These are phyloP conservation scores for Rosa chinensis DNA, from an alignment of 306 rosid genomes.

Conservation along the genomic window DNA sequence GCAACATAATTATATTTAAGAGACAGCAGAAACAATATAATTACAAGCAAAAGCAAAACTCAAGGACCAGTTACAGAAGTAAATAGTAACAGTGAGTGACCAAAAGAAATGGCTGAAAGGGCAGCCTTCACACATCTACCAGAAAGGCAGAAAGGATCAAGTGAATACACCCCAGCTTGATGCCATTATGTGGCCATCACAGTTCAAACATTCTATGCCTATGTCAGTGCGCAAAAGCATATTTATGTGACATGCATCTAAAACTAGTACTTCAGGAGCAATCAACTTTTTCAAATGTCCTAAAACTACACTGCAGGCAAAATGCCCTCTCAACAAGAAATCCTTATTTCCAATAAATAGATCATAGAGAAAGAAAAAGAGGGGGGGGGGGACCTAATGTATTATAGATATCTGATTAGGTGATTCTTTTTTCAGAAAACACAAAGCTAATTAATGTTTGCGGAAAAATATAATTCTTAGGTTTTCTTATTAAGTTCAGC, in stretches of 20 bases:
- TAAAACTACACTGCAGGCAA: background rate
- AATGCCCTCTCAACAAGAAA: background rate
- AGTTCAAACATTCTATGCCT: background rate
- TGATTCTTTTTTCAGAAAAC: background rate
- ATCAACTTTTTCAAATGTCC: background rate
- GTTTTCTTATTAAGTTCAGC: background rate
- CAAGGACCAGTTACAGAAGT: background rate
- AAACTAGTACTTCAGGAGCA: background rate
- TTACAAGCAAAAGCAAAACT: conserved; percentile 13
- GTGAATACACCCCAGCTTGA: background rate
- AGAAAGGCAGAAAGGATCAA: background rate
- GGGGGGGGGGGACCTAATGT: too few species aligned
- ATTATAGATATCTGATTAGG: background rate
- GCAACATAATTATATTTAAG: conserved; percentile 54
- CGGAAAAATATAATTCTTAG: background rate
- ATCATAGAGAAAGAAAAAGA: background rate
- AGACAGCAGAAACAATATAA: conserved; percentile 35
- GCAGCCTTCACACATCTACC: background rate
- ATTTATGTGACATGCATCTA: background rate
- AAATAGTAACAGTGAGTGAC: background rate
- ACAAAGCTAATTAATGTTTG: too few species aligned
- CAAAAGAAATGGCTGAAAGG: background rate
- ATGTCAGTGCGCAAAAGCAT: background rate
- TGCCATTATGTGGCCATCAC: background rate
- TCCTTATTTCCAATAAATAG: background rate